These are phyloP conservation scores for Cutaneotrichosporon sp. DNA, from an alignment of 1,284 basidiomycete species.

Conservation along the genomic window DNA sequence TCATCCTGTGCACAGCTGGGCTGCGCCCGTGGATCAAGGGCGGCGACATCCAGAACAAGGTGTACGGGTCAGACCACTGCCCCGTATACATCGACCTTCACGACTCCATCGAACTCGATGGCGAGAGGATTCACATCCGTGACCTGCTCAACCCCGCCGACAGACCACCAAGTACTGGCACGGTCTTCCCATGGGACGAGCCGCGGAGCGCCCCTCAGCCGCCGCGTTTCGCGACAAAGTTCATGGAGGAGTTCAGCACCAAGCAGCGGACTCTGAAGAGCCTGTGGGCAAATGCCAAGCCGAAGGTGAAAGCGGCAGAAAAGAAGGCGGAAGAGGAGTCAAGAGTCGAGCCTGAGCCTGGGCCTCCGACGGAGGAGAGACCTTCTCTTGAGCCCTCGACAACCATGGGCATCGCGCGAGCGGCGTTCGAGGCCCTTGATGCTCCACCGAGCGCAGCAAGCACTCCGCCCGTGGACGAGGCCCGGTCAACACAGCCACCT, in stretches of 20 bases:
- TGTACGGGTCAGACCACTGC: constrained; percentile 96
- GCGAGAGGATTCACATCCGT: constrained; percentile 61
- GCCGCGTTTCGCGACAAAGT: constrained; percentile 74
- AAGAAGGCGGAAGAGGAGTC: background rate
- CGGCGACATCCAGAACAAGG: constrained; percentile 79
- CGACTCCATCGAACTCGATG: constrained; percentile 66
- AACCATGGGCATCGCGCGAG: constrained; percentile 35
- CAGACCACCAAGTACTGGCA: constrained; percentile 34
- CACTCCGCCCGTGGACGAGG: background rate
- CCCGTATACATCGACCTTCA: constrained; percentile 88
- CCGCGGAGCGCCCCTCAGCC: constrained; percentile 55
- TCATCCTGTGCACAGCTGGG: constrained; percentile 82
- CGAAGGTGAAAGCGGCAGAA: background rate
- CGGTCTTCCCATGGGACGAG: constrained; percentile 36
- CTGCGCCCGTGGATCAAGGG: constrained; percentile 87
- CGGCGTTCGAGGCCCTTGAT: constrained; percentile 38
- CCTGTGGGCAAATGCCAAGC: constrained; percentile 68
- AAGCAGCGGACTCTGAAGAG: constrained; percentile 75
- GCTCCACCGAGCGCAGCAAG: background rate
- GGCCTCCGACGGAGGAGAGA: background rate
- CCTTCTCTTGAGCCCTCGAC: constrained; percentile 7
- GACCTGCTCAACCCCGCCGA: constrained; percentile 61
- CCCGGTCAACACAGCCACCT: background rate
- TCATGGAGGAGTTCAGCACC: constrained; percentile 79
- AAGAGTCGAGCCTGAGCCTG: background rate